Conservation (phyloP, 345 rosid genomes). For the Draba incana region DNA sequence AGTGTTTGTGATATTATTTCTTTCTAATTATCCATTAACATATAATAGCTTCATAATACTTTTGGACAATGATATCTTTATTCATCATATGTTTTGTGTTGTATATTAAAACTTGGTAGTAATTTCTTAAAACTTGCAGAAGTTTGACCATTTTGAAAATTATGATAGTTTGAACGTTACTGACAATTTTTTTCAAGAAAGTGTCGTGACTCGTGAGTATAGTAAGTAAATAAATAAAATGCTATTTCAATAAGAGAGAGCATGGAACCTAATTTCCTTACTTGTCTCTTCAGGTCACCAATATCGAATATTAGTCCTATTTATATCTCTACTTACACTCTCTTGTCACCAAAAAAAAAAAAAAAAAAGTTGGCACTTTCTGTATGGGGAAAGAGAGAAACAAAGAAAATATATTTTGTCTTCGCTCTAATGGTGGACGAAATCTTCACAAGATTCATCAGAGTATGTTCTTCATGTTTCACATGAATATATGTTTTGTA, state of each 20-base stretch:
- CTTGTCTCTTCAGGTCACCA: constrained; percentile 25
- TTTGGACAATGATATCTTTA: background rate
- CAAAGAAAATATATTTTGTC: background rate
- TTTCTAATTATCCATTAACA: background rate
- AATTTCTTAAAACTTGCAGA: background rate
- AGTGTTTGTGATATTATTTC: too few relatives aligned
- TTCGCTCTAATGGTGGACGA: constrained; percentile 26
- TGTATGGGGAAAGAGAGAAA: constrained; percentile 24
- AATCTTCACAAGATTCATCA: constrained; percentile 26
- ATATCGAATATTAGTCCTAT: constrained; percentile 13
- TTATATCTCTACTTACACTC: constrained; percentile 23
- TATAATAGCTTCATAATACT: background rate
- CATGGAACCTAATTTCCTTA: constrained; percentile 9
- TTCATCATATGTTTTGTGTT: background rate
- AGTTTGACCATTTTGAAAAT: background rate
- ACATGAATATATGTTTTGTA: background rate
- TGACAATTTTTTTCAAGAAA: too few relatives aligned
- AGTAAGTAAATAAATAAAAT: background rate
- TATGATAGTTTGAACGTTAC: too few relatives aligned
- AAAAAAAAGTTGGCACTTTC: constrained; percentile 1
- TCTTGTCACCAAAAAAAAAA: constrained; percentile 16
- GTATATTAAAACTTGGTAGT: background rate
- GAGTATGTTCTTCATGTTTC: constrained; percentile 27
- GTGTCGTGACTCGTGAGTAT: too few relatives aligned
- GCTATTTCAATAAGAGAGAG: background rate